Evolutionary conservation across 148 eudicot genomes (phyloP), one percentile per base, ranked within the genome.

Genomic region (Gaultheria prostrata): DNA sequence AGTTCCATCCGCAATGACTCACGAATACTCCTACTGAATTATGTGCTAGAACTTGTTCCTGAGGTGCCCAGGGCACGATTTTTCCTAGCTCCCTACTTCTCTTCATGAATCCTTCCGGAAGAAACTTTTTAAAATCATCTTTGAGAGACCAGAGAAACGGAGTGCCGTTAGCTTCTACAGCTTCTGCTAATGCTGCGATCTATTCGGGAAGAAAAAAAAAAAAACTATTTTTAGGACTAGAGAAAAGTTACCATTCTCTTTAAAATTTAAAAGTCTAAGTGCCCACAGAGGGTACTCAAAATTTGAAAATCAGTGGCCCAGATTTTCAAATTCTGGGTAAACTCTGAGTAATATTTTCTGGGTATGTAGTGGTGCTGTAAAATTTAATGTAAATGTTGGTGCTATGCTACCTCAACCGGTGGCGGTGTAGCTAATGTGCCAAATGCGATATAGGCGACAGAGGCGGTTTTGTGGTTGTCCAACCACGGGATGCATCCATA

Each of bases 1-100:
- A 94, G 76, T 91, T 93, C 98, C 98, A 94, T 3, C 98, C 95
- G 56, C 92, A 89, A 7, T 94, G 98, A 2, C 93, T 94, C 45
- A 94, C 82, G 81, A 89, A 91, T 18, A 86, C 92, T 5, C 94
- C 94, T 0, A 89, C 71, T 0, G 90, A 83, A 12, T 67, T 26
- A 80, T 91, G 93, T 0, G 61, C 85, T 56, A 94, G 74, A 10
- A 93, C 77, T 54, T 90, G 84, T 81, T 83, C 48, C 61, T 94
- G 98, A 2, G 98, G 98, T 3, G 98, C 92, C 98, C 98, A 94
- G 0, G 90, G 79, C 1, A 91, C 92, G 26, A 95, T 56, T 82
- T 88, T 91, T 15, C 93, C 93, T 1, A 18, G 77, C 17, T 65
- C 73, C 0, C 53, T 75, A 3, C 85, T 83, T 30, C 83, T 74